A percentile compares a stretch with the other conserved stretches of the same genome.
Evolutionary conservation across 1,139 yeast genomes (phyloP).

Genomic region (Schwanniomyces etchellsii): DNA sequence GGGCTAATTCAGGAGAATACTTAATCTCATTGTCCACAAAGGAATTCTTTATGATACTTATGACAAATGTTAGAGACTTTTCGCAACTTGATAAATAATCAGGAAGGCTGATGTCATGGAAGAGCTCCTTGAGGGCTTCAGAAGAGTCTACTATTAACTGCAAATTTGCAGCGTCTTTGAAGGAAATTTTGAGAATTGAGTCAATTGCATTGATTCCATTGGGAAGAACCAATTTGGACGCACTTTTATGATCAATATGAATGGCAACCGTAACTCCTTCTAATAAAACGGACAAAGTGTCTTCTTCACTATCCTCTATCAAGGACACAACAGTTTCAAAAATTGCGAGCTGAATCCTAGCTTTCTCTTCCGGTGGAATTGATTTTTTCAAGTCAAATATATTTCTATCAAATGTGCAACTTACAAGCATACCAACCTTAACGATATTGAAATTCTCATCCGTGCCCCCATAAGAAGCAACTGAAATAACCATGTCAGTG

Average conservation of each 20-base stretch:
- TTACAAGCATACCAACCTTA: slow-evolving; percentile 44
- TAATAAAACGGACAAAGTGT: slow-evolving; percentile 69
- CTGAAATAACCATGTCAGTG: slow-evolving; percentile 23
- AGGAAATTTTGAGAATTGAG: slow-evolving; percentile 58
- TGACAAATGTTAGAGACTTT: slow-evolving; percentile 47
- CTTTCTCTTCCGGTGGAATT: slow-evolving; percentile 10
- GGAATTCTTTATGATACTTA: slow-evolving; percentile 27
- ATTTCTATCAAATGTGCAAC: slow-evolving; percentile 49
- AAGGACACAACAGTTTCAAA: slow-evolving; percentile 32
- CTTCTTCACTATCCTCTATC: slow-evolving; percentile 69
- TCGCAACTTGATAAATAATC: slow-evolving; percentile 47
- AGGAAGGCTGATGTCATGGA: slow-evolving; percentile 39
- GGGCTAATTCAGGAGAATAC: slow-evolving; percentile 54
- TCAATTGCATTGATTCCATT: slow-evolving; percentile 32
- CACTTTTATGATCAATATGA: slow-evolving; percentile 32
- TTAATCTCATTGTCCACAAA: slow-evolving; percentile 16
- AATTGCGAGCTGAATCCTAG: slow-evolving; percentile 20
- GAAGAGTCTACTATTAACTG: slow-evolving; percentile 61
- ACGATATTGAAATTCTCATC: slow-evolving; percentile 22
- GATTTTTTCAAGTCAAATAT: slow-evolving; percentile 23
- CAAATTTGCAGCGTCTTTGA: slow-evolving; percentile 70
- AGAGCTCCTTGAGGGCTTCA: slow-evolving; percentile 53
- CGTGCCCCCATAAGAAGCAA: slow-evolving; percentile 15
- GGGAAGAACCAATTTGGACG: slow-evolving; percentile 20
- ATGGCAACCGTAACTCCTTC: slow-evolving; percentile 62